These are phyloP conservation scores for Diplogelasinospora grovesii DNA, from an alignment of 495 filamentous ascomycete species.

Conservation along the genomic window DNA sequence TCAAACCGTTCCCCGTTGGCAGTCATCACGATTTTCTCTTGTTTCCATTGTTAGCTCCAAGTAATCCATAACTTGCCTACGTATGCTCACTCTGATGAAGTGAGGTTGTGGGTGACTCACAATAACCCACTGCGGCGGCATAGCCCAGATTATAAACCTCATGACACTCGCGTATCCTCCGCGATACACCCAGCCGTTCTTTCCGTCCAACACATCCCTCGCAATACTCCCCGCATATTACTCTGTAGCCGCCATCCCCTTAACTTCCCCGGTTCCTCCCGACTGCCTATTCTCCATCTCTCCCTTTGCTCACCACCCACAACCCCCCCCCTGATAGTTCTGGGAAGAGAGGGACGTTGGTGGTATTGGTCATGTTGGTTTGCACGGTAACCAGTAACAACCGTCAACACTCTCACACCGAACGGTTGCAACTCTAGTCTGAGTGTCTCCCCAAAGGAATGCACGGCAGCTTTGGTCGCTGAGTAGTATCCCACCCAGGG, in stretches of 20 bases:
- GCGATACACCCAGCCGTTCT: constrained; percentile 1
- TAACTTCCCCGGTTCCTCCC: no score
- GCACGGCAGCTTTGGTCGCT: constrained; percentile 41
- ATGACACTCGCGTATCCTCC: not conserved
- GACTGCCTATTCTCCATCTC: no score
- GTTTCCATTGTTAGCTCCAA: not conserved
- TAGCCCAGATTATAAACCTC: not conserved
- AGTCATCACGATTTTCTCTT: not conserved
- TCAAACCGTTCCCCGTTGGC: not conserved
- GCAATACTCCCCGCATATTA: constrained; percentile 2
- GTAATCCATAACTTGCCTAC: no score
- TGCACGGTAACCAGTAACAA: constrained; percentile 13
- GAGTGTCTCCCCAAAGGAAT: constrained; percentile 34
- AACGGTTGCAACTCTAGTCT: constrained; percentile 44
- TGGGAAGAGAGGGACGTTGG: constrained; percentile 8
- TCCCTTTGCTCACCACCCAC: constrained; percentile 4
- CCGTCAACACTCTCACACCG: constrained; percentile 34
- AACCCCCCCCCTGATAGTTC: constrained; percentile 11
- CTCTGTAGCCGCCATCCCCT: no score
- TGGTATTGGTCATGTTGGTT: constrained; percentile 14
- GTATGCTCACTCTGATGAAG: no score
- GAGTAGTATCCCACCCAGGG: constrained; percentile 37
- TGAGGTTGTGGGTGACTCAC: no score
- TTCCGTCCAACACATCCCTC: constrained; percentile 1
- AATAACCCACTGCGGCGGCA: not conserved